phyloP scores from a whole-genome alignment of 257 asterid genomes.

The Plantago ovata region DNA sequence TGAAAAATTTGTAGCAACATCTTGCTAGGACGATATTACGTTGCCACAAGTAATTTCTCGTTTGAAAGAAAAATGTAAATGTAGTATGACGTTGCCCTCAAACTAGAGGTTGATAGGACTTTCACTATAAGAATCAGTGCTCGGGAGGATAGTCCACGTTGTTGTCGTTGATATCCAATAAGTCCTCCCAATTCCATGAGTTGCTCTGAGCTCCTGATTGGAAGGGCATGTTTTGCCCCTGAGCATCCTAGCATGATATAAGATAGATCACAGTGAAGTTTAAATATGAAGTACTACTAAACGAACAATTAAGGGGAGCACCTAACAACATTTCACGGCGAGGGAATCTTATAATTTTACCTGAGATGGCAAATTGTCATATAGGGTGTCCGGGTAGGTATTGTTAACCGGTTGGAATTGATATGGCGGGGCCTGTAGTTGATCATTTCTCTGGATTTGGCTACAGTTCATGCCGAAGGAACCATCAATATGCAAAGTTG shows the following conservation, averaged over 20 bases:
- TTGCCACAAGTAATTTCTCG: not conserved
- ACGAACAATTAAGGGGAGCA: not conserved
- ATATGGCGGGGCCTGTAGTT: constrained; percentile 1
- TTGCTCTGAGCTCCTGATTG: constrained; percentile 22
- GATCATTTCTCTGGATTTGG: not conserved
- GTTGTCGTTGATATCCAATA: constrained; percentile 29
- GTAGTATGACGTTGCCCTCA: not conserved
- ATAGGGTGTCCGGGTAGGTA: not conserved
- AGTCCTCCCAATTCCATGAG: constrained; percentile 42
- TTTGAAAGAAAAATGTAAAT: not conserved
- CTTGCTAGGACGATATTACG: not conserved
- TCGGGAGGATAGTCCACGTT: constrained; percentile 16
- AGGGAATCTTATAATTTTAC: constrained; percentile 6
- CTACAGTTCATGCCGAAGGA: not conserved
- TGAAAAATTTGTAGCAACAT: not conserved
- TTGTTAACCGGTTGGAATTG: constrained; percentile 12
- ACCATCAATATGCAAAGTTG: constrained; percentile 1
- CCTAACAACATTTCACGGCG: too few species aligned
- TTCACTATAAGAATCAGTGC: not conserved
- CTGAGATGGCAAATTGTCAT: constrained; percentile 10
- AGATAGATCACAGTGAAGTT: not conserved
- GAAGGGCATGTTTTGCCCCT: constrained; percentile 17
- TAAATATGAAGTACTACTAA: not conserved
- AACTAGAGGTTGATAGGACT: not conserved
- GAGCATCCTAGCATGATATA: constrained; percentile 22